Evolutionary conservation across 2,329 filamentous ascomycete species (phyloP).

Genomic region (Phialocephala sp.): DNA sequence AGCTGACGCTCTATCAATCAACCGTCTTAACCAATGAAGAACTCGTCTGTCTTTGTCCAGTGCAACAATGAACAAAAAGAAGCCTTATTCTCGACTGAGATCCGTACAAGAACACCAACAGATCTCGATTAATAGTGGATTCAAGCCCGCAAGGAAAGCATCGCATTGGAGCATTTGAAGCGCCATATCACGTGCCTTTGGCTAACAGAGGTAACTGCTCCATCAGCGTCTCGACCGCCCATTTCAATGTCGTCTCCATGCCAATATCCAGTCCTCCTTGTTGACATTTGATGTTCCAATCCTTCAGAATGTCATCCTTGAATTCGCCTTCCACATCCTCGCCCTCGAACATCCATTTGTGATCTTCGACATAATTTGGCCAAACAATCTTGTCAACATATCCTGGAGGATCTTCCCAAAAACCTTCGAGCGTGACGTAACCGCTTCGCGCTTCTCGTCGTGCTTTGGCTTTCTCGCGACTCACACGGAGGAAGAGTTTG

Average conservation of each 20-base stretch:
- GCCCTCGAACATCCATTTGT: constrained; percentile 77
- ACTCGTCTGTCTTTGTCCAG: background rate
- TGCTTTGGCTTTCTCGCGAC: constrained; percentile 65
- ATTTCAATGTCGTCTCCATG: constrained; percentile 67
- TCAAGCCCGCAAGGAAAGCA: background rate
- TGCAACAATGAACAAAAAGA: background rate
- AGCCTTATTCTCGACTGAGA: background rate
- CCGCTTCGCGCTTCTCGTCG: constrained; percentile 73
- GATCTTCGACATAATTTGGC: constrained; percentile 88
- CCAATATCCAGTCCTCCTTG: constrained; percentile 56
- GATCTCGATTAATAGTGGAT: background rate
- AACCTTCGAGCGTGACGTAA: constrained; percentile 85
- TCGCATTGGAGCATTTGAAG: background rate
- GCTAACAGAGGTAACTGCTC: constrained; percentile 39
- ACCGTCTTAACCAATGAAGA: too few species aligned
- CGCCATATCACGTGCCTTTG: background rate
- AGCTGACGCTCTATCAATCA: too few species aligned
- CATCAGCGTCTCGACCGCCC: constrained; percentile 71
- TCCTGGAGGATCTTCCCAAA: constrained; percentile 92
- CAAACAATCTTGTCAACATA: constrained; percentile 96
- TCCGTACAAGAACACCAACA: background rate
- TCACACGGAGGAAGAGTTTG: constrained; percentile 77
- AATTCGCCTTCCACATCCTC: constrained; percentile 66
- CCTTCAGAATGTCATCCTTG: constrained; percentile 51
- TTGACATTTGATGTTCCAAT: constrained; percentile 56